phyloP scores from a whole-genome alignment of 1,284 basidiomycete genomes.

The Puccinia triticina region DNA sequence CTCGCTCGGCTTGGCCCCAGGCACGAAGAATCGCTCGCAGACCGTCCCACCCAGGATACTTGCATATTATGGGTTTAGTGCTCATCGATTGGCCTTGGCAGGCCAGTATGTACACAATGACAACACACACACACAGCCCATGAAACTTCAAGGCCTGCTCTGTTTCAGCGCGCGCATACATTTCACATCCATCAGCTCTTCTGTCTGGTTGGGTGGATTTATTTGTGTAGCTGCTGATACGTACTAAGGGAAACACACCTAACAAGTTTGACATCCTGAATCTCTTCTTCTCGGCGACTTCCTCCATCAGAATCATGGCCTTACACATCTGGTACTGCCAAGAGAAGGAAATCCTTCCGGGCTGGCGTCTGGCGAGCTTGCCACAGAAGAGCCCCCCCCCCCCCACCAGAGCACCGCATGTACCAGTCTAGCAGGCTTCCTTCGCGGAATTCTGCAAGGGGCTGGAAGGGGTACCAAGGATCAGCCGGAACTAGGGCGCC shows the following conservation, averaged over 20 bases:
- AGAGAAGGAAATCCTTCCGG: neutral
- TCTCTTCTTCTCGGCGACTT: no score
- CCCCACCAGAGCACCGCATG: neutral
- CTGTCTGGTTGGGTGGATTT: neutral
- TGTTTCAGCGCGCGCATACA: neutral
- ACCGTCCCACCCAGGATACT: neutral
- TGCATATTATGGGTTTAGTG: slow-evolving; percentile 2
- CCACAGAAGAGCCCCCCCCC: neutral
- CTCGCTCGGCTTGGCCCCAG: neutral
- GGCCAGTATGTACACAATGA: neutral
- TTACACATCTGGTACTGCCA: neutral
- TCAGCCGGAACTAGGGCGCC: neutral
- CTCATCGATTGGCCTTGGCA: slow-evolving; percentile 13
- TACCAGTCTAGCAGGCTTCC: neutral
- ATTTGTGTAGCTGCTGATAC: neutral
- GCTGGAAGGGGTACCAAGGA: no score
- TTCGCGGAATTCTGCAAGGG: neutral
- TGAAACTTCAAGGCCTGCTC: neutral
- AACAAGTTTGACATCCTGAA: slow-evolving; percentile 12
- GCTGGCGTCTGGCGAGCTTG: neutral
- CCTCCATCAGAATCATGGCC: neutral
- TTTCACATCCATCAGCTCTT: neutral
- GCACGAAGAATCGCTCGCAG: neutral
- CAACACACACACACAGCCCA: neutral
- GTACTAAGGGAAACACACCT: neutral